phyloP scores from a whole-genome alignment of 192 early-diverging fungal genomes.

The Rhizophagus prolifer region DNA sequence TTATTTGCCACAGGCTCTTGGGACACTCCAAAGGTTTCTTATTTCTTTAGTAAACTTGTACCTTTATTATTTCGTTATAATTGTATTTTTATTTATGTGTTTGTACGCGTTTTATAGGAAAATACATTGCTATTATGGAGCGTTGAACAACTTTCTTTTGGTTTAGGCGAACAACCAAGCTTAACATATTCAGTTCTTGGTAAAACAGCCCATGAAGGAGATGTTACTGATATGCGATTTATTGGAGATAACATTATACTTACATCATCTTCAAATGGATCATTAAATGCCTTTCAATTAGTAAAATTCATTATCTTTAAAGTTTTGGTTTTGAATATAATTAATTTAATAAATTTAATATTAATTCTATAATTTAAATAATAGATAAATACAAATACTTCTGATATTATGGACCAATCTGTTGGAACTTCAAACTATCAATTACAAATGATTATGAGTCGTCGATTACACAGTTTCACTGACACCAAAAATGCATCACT shows the following conservation, averaged over 20 bases:
- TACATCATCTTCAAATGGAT: slow-evolving; percentile 26
- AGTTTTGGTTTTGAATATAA: neutral
- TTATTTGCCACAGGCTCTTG: slow-evolving; percentile 32
- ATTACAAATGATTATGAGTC: slow-evolving; percentile 2
- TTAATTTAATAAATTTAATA: neutral
- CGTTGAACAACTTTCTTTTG: neutral
- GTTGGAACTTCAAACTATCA: neutral
- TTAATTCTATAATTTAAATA: neutral
- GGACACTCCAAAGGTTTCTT: slow-evolving; percentile 26
- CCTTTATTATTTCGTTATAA: no score
- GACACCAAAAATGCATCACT: neutral
- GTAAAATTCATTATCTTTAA: neutral
- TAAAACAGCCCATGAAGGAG: slow-evolving; percentile 25
- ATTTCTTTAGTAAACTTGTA: neutral
- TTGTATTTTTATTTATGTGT: neutral
- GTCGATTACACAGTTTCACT: slow-evolving; percentile 6
- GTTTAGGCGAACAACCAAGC: neutral
- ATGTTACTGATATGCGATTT: slow-evolving; percentile 27
- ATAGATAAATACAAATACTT: neutral
- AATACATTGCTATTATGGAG: slow-evolving; percentile 25
- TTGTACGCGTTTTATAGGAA: slow-evolving; percentile 13
- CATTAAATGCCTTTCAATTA: slow-evolving; percentile 16
- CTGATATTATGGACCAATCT: neutral
- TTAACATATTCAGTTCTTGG: neutral
- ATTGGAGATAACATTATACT: slow-evolving; percentile 13